Percentiles rank a stretch among this genome's conserved stretches.
These are phyloP conservation scores for Stephanodiscus minutulus DNA, from an alignment of 108 stramenopile genomes.

Conservation along the genomic window DNA sequence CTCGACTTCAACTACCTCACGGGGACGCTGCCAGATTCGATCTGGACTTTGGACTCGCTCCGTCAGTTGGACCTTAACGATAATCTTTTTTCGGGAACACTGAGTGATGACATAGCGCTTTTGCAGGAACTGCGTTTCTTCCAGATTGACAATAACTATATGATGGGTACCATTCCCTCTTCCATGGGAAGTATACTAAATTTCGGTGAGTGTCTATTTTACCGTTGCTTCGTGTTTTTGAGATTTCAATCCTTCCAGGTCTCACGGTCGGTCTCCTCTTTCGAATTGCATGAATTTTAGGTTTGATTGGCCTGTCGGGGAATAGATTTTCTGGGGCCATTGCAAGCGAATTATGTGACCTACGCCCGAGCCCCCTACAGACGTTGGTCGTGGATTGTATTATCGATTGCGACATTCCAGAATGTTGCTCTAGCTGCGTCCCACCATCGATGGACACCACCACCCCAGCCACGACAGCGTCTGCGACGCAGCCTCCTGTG, in stretches of 20 bases:
- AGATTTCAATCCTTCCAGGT: not conserved
- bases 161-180: constrained; percentile 63
- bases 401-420: constrained; percentile 26
- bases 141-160: constrained; percentile 63
- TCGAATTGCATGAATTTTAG: not conserved
- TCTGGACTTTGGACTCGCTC: constrained; percentile 52
- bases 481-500: too few relatives aligned
- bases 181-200: constrained; percentile 13
- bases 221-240: not conserved
- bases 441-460: not conserved
- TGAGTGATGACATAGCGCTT: constrained; percentile 53
- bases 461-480: too few relatives aligned
- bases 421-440: constrained; percentile 31
- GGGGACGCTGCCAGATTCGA: constrained; percentile 56
- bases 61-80: constrained; percentile 73
- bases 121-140: constrained; percentile 58
- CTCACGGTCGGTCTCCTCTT: not conserved
- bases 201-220: constrained; percentile 21
- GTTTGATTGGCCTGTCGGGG: constrained; percentile 29
- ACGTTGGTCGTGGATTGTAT: constrained; percentile 26
- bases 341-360: constrained; percentile 15
- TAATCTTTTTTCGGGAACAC: constrained; percentile 64
- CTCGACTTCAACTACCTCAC: constrained; percentile 62
- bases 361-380: constrained; percentile 32
- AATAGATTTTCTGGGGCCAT: constrained; percentile 17